phyloP scores from a whole-genome alignment of 78 protist species.

The Dictyostelium intermedium region DNA sequence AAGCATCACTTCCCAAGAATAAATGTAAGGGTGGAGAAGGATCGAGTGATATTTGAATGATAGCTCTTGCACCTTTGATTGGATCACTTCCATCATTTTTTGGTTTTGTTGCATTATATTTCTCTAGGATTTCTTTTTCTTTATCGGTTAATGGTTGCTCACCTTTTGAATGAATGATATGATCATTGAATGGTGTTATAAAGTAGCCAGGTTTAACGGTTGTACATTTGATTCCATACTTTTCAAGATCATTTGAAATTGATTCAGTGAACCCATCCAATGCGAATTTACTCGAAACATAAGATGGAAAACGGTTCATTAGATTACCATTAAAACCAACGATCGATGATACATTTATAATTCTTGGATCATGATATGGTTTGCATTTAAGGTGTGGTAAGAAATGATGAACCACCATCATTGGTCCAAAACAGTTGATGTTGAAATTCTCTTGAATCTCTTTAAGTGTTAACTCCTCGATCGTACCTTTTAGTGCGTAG shows the following conservation, averaged over 20 bases:
- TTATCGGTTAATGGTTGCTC: not conserved
- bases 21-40: constrained; percentile 12
- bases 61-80: not conserved
- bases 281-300: constrained; percentile 6
- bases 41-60: not conserved
- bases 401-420: not conserved
- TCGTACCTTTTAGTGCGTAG: not conserved
- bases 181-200: not conserved
- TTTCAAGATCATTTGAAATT: not conserved
- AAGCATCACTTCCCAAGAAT: constrained; percentile 6
- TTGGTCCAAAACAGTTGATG: not conserved
- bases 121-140: not conserved
- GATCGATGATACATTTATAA: constrained; percentile 1
- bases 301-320: not conserved
- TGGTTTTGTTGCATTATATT: not conserved
- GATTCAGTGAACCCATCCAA: not conserved
- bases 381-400: not conserved
- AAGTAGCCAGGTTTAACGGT: constrained; percentile 25
- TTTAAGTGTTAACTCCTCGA: not conserved
- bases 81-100: constrained; percentile 33
- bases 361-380: not conserved
- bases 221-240: constrained; percentile 5
- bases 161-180: not conserved
- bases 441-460: not conserved
- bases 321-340: not conserved